phyloP scores from a whole-genome alignment of 768 basidiomycete species.

The Psilocybe subaeruginosa region DNA sequence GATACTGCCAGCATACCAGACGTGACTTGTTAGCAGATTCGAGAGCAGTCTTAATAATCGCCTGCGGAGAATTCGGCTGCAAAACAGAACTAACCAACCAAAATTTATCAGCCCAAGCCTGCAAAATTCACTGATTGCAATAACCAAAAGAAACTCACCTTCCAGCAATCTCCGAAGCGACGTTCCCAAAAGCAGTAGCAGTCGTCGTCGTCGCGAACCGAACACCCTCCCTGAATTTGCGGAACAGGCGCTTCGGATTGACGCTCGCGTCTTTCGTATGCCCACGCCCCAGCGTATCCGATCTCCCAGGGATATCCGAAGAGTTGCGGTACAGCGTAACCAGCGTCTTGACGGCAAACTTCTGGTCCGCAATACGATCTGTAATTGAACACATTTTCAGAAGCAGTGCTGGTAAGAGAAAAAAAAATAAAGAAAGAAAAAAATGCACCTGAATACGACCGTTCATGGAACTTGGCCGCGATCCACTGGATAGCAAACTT shows the following conservation, averaged over 20 bases:
- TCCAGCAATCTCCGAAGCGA: slow-evolving; percentile 57
- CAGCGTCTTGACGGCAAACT: slow-evolving; percentile 72
- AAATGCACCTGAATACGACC: slow-evolving; percentile 63
- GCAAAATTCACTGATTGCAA: no score
- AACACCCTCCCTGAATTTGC: slow-evolving; percentile 72
- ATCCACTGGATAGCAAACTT: slow-evolving; percentile 90
- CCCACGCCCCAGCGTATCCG: slow-evolving; percentile 56
- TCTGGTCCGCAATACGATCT: slow-evolving; percentile 86
- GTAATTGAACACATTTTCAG: slow-evolving; percentile 6
- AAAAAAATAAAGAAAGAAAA: slow-evolving; percentile 1
- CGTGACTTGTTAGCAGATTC: slow-evolving; percentile 81
- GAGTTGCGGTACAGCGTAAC: slow-evolving; percentile 82
- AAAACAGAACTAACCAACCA: slow-evolving; percentile 58
- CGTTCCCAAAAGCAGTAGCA: slow-evolving; percentile 68
- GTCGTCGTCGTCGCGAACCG: slow-evolving; percentile 77
- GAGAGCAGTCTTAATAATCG: slow-evolving; percentile 79
- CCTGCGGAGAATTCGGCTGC: slow-evolving; percentile 86
- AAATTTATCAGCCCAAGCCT: no score
- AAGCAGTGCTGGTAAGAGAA: slow-evolving; percentile 1
- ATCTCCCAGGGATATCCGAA: slow-evolving; percentile 67
- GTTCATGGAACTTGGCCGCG: slow-evolving; percentile 79
- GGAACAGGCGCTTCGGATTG: slow-evolving; percentile 67
- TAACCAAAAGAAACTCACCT: slow-evolving; percentile 31
- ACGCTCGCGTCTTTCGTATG: slow-evolving; percentile 40
- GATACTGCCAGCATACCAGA: slow-evolving; percentile 39